Conservation (phyloP, 2,329 filamentous ascomycete genomes). For the Clarireedia paspali region DNA sequence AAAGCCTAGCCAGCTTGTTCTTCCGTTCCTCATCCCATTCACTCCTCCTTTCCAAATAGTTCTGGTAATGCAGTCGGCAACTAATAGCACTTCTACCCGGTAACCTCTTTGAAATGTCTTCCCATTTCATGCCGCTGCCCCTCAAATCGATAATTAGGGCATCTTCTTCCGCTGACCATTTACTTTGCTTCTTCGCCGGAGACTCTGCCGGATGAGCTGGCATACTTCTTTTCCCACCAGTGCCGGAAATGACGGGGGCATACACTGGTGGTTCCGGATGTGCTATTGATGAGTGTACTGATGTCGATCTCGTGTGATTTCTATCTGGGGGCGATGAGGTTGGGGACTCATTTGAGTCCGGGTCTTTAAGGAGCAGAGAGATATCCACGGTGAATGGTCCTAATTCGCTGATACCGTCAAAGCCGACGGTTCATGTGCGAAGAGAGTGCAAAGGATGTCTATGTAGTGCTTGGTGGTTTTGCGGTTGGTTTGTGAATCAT, state of each 20-base stretch:
- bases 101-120: slow-evolving; percentile 88
- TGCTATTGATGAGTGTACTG: slow-evolving; percentile 21
- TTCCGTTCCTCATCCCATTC: slow-evolving; percentile 98
- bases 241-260: slow-evolving; percentile 19
- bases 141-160: slow-evolving; percentile 88
- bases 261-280: slow-evolving; percentile 20
- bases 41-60: slow-evolving; percentile 86
- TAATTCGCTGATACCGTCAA: slow-evolving; percentile 29
- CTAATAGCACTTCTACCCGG: slow-evolving; percentile 90
- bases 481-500: background rate
- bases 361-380: slow-evolving; percentile 74
- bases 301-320: slow-evolving; percentile 24
- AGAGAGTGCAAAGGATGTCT: slow-evolving; percentile 14
- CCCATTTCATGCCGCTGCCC: slow-evolving; percentile 94
- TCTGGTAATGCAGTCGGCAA: slow-evolving; percentile 91
- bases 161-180: slow-evolving; percentile 93
- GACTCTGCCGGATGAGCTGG: slow-evolving; percentile 50
- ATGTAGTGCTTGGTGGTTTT: background rate
- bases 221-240: slow-evolving; percentile 42
- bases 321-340: slow-evolving; percentile 35
- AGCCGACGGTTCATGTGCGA: slow-evolving; percentile 29
- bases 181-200: slow-evolving; percentile 88
- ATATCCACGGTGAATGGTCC: slow-evolving; percentile 82
- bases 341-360: slow-evolving; percentile 65
- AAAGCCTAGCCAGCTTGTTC: slow-evolving; percentile 89